These are phyloP conservation scores for Candida golubevii DNA, from an alignment of 805 yeast genomes.

Conservation along the genomic window DNA sequence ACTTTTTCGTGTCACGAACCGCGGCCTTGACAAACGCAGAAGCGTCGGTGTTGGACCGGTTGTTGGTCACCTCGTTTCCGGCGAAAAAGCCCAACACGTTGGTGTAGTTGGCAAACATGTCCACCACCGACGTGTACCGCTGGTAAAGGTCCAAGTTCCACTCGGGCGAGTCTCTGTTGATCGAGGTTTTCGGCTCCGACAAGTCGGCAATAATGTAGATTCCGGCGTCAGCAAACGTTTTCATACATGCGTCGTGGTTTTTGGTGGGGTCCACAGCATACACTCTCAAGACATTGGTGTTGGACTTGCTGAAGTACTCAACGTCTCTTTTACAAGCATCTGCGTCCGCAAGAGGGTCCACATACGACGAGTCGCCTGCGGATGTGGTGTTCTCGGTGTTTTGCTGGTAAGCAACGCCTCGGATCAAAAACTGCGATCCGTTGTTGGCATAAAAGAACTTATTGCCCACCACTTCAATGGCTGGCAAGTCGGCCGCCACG, in stretches of 20 bases:
- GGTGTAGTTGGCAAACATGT: slow-evolving; percentile 67
- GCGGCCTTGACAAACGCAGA: slow-evolving; percentile 97
- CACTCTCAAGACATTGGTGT: slow-evolving; percentile 77
- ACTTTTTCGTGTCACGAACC: slow-evolving; percentile 78
- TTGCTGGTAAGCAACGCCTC: slow-evolving; percentile 78
- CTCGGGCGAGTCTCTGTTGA: slow-evolving; percentile 69
- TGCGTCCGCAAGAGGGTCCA: slow-evolving; percentile 77
- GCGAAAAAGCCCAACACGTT: slow-evolving; percentile 94
- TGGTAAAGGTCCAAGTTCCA: slow-evolving; percentile 72
- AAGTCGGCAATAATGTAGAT: slow-evolving; percentile 43
- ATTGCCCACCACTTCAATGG: slow-evolving; percentile 66
- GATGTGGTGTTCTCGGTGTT: slow-evolving; percentile 49
- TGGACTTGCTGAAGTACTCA: slow-evolving; percentile 64
- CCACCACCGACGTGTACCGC: slow-evolving; percentile 81
- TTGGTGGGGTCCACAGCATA: slow-evolving; percentile 74
- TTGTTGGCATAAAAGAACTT: slow-evolving; percentile 73
- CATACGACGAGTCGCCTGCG: slow-evolving; percentile 27
- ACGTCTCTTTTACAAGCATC: slow-evolving; percentile 74
- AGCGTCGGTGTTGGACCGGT: slow-evolving; percentile 74
- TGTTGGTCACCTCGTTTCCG: slow-evolving; percentile 94
- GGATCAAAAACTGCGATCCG: slow-evolving; percentile 74
- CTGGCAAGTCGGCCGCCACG: slow-evolving; percentile 22
- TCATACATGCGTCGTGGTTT: slow-evolving; percentile 66
- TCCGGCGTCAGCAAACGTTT: slow-evolving; percentile 47
- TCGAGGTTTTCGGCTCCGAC: slow-evolving; percentile 70